phyloP scores from a whole-genome alignment of 2,329 filamentous ascomycete genomes.

The Cercospora brassicicola region DNA sequence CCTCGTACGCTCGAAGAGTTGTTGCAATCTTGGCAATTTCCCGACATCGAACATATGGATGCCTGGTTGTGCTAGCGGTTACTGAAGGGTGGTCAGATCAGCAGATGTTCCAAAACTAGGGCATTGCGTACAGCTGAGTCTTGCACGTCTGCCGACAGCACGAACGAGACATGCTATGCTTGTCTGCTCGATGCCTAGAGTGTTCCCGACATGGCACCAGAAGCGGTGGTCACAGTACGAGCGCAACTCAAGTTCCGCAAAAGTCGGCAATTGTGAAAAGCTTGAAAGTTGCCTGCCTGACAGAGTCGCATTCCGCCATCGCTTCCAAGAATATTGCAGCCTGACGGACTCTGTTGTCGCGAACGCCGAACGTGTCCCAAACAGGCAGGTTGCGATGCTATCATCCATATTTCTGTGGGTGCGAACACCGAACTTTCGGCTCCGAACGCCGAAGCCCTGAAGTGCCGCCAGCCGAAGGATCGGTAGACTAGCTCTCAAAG shows the following conservation, averaged over 20 bases:
- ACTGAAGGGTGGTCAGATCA: background rate
- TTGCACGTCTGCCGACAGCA: background rate
- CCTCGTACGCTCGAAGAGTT: background rate
- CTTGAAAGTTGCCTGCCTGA: background rate
- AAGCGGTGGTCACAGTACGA: background rate
- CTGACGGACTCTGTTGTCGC: too few species aligned
- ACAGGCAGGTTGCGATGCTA: background rate
- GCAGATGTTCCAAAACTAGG: background rate
- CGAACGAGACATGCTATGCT: background rate
- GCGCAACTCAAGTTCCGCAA: background rate
- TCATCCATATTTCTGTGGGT: background rate
- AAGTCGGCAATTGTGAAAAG: background rate
- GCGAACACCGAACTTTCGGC: background rate
- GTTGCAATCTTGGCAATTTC: background rate
- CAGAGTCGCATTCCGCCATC: too few species aligned
- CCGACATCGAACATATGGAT: background rate
- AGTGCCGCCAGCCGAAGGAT: background rate
- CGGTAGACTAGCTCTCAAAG: background rate
- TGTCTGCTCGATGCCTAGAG: background rate
- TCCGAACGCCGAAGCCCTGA: conserved; percentile 5
- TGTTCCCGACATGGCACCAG: background rate
- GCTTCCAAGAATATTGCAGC: background rate
- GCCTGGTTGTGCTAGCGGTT: background rate
- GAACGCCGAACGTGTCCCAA: background rate
- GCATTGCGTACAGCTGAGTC: background rate